Evolutionary conservation across 2,329 filamentous ascomycete genomes (phyloP).

Genomic region (Talaromyces sp.): DNA sequence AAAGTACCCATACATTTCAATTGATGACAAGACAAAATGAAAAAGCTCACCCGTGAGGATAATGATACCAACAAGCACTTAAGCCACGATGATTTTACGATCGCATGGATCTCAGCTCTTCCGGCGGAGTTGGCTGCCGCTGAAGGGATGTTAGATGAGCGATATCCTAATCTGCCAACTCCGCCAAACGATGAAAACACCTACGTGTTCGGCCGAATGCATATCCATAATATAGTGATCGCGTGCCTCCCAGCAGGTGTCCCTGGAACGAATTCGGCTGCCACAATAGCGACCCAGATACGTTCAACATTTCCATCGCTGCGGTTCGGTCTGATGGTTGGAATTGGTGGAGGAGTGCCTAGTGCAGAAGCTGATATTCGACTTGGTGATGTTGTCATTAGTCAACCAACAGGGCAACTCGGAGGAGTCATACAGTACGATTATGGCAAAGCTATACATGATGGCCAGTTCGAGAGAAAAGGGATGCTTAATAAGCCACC

Average conservation of each 20-base stretch:
- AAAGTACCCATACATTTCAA: not conserved
- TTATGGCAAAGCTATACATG: not conserved
- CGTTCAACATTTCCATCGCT: conserved; percentile 20
- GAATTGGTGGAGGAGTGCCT: conserved; percentile 34
- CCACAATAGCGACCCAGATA: conserved; percentile 14
- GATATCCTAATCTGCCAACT: not conserved
- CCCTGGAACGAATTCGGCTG: conserved; percentile 28
- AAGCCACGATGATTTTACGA: conserved; percentile 8
- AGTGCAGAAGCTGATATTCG: conserved; percentile 15
- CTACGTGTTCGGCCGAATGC: conserved; percentile 12
- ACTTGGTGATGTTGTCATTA: conserved; percentile 19
- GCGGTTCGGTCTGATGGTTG: conserved; percentile 38
- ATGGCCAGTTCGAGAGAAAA: not conserved
- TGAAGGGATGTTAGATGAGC: conserved; percentile 18
- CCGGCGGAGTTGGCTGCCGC: conserved; percentile 15
- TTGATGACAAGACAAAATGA: not conserved
- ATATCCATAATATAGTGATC: conserved; percentile 32
- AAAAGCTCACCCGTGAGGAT: not conserved
- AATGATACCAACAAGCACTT: not conserved
- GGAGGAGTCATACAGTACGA: conserved; percentile 24
- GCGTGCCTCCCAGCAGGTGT: conserved; percentile 30
- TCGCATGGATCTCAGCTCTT: conserved; percentile 19
- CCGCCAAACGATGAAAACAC: not conserved
- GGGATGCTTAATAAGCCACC: conserved; percentile 8
- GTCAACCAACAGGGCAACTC: conserved; percentile 15